Percentiles rank a stretch among this genome's conserved stretches.
Evolutionary conservation across 495 filamentous ascomycete genomes (phyloP).

Genomic region (Tuber brumale): DNA sequence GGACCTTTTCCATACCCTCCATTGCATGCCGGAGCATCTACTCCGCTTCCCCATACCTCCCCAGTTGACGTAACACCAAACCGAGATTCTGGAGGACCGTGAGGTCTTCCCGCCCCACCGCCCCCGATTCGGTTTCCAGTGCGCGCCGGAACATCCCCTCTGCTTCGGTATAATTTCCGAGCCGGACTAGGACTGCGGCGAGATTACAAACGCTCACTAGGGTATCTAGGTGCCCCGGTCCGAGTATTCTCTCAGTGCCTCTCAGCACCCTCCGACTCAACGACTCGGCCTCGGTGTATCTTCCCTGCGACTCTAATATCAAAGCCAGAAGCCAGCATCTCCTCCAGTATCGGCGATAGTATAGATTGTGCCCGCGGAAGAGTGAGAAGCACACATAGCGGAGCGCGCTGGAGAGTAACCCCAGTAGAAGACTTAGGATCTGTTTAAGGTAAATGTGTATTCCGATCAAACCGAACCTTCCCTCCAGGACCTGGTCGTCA

Average conservation of each 20-base stretch:
- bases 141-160: constrained; percentile 12
- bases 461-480: neutral
- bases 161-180: constrained; percentile 15
- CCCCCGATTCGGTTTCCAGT: constrained; percentile 1
- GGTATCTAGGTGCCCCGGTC: constrained; percentile 18
- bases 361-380: neutral
- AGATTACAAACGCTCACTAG: constrained; percentile 22
- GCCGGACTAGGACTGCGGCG: constrained; percentile 9
- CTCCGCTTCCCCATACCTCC: constrained; percentile 31
- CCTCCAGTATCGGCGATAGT: constrained; percentile 1
- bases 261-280: constrained; percentile 17
- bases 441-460: neutral
- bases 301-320: constrained; percentile 32
- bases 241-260: constrained; percentile 13
- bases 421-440: neutral
- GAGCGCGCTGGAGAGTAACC: neutral
- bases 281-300: constrained; percentile 34
- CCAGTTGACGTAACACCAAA: constrained; percentile 15
- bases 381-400: neutral
- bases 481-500: neutral
- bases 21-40: constrained; percentile 31
- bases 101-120: neutral
- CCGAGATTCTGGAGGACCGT: constrained; percentile 8
- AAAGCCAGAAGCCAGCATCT: constrained; percentile 3
- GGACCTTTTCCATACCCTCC: constrained; percentile 17